A percentile compares a stretch with the other conserved stretches of the same genome.
Evolutionary conservation across 495 filamentous ascomycete genomes (phyloP).

Genomic region (Trichoderma parareesei): DNA sequence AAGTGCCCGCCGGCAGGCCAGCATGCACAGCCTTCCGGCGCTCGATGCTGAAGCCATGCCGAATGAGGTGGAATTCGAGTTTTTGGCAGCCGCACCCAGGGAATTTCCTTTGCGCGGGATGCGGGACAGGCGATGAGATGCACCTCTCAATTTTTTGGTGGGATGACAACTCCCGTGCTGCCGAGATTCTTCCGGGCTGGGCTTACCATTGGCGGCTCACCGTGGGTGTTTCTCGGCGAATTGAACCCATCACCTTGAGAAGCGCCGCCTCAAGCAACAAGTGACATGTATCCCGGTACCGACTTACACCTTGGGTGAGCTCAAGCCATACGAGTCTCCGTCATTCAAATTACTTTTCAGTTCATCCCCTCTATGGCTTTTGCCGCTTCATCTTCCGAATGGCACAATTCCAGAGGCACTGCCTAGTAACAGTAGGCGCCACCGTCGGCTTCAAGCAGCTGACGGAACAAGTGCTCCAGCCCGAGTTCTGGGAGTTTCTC

Average conservation of each 20-base stretch:
- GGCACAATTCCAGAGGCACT: slow-evolving; percentile 12
- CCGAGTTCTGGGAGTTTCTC: slow-evolving; percentile 52
- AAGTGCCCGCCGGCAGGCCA: slow-evolving; percentile 7
- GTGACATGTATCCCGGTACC: background rate
- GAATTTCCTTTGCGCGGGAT: slow-evolving; percentile 10
- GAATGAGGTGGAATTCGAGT: background rate
- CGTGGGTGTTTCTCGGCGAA: background rate
- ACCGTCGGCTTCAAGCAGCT: slow-evolving; percentile 75
- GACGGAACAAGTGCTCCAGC: slow-evolving; percentile 53
- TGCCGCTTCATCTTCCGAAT: background rate
- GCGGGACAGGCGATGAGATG: background rate
- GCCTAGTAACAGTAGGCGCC: slow-evolving; percentile 83
- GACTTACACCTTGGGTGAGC: background rate
- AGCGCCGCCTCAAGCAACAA: background rate
- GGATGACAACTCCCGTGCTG: background rate
- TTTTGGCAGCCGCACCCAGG: background rate
- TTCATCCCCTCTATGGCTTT: background rate
- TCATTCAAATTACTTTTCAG: background rate
- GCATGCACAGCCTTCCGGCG: slow-evolving; percentile 5
- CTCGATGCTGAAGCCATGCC: slow-evolving; percentile 13
- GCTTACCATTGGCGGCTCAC: slow-evolving; percentile 3
- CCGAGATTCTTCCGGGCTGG: slow-evolving; percentile 11
- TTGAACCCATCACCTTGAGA: background rate
- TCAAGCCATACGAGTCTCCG: background rate
- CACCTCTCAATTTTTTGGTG: slow-evolving; percentile 7